A percentile compares a stretch with the other conserved stretches of the same genome.
Evolutionary conservation across 129 eudicot species (phyloP).

Genomic region (Escallonia herrerae): DNA sequence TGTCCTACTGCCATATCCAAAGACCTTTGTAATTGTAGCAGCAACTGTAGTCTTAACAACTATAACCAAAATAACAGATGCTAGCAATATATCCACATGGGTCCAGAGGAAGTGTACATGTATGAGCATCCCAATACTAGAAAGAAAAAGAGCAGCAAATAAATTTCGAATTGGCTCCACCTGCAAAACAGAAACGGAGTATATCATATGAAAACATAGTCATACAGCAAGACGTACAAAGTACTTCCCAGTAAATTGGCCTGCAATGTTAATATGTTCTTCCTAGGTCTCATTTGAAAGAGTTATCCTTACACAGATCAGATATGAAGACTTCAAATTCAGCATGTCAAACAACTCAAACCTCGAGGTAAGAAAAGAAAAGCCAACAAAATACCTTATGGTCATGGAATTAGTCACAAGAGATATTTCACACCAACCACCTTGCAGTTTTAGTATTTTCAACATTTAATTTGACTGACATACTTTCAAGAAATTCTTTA

Average conservation of each 20-base stretch:
- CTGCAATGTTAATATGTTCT: neutral
- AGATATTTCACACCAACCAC: too few relatives aligned
- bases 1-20: conserved; percentile 65
- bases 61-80: conserved; percentile 84
- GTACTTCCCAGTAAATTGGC: neutral
- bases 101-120: conserved; percentile 89
- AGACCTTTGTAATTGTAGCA: conserved; percentile 63
- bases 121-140: conserved; percentile 96
- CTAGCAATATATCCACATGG: conserved; percentile 96
- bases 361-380: too few relatives aligned
- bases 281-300: neutral
- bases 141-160: conserved; percentile 95
- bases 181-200: conserved; percentile 34
- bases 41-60: conserved; percentile 85
- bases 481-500: too few relatives aligned
- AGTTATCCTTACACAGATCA: neutral
- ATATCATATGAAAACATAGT: neutral
- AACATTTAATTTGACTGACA: too few relatives aligned
- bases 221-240: neutral
- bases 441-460: too few relatives aligned
- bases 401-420: too few relatives aligned
- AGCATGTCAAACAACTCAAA: too few relatives aligned
- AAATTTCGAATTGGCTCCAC: conserved; percentile 98
- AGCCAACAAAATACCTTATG: too few relatives aligned
- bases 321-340: too few relatives aligned